Base-by-base conservation (phyloP, 495 filamentous ascomycete genomes). In the Parmelia sp. region DNA sequence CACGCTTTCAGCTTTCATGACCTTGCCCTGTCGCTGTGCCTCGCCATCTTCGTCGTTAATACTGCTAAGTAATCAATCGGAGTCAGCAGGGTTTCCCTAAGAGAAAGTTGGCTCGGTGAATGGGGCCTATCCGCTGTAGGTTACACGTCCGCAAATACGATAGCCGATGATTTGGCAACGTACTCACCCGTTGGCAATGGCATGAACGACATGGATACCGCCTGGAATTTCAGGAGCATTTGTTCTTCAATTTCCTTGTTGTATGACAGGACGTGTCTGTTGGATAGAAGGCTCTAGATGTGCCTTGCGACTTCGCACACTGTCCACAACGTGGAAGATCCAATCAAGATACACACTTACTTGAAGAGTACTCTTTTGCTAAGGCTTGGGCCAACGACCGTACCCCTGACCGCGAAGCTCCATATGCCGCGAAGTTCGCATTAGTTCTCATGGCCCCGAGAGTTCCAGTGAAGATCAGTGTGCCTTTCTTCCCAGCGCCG, bases 401-500 rank as follows among this genome's bases (percentile, higher is more conserved):
- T 35, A 78, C 79, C 17, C 68, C 70, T 15, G 77, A 68, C 35
- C 78, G 62, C 6, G 76, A 74, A 29, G 78, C 78, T 35, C 79
- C 79, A 64, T 80, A 81, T 4, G 78, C 75, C 8, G 72, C 76
- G 62, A 71, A 82, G 61, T 80, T 71, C 1, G 79, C 75, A 60
- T 71, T 75, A 59, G 73, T 75, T 19, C 78, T 65, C 60, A 82
- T 62, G 0, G 79, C 77, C 2, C 77, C 79, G 21, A 81, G 66
- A 3, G 78, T 80, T 6, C 79, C 78, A 0, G 79, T 79, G 68
- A 81, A 79, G 61, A 82, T 79, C 23, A 80, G 44, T 0, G 79
- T 79, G 21, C 79, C 78, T 58, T 81, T 80, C 70, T 82, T 81
- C 60, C 66, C 62, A 1, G 71, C 74, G 9, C 71, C 74, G 15